phyloP scores from a whole-genome alignment of 352 stramenopile genomes.

The Phytophthora syringae region DNA sequence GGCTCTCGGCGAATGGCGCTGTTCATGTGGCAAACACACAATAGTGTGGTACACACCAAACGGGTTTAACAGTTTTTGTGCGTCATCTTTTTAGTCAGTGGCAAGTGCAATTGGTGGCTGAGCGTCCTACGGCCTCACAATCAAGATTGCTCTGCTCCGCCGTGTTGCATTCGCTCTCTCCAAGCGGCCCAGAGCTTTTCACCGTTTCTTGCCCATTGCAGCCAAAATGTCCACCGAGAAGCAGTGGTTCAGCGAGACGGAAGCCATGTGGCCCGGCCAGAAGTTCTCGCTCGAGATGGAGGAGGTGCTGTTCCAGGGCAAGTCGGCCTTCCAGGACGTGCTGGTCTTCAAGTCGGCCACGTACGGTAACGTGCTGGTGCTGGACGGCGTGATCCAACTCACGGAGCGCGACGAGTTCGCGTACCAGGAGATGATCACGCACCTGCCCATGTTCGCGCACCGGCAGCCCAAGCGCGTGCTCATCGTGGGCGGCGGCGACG shows the following conservation, averaged over 20 bases:
- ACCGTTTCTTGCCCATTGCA: too few relatives aligned
- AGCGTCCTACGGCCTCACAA: slow-evolving; percentile 7
- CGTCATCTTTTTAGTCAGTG: too few relatives aligned
- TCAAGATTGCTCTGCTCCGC: slow-evolving; percentile 32
- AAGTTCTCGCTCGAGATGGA: slow-evolving; percentile 95
- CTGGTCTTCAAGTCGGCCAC: slow-evolving; percentile 99
- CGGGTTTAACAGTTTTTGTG: slow-evolving; percentile 11
- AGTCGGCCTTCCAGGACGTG: slow-evolving; percentile 98
- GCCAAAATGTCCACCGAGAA: slow-evolving; percentile 57
- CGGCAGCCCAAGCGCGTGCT: slow-evolving; percentile 95
- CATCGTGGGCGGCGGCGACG: slow-evolving; percentile 98
- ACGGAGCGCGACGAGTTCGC: slow-evolving; percentile 98
- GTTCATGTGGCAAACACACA: slow-evolving; percentile 5
- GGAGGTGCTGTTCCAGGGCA: slow-evolving; percentile 94
- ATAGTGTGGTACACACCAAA: background rate
- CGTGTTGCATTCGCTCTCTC: slow-evolving; percentile 12
- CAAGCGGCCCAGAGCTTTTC: too few relatives aligned
- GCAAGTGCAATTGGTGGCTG: slow-evolving; percentile 29
- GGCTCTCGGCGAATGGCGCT: slow-evolving; percentile 4
- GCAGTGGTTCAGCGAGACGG: slow-evolving; percentile 96
- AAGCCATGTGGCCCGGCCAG: slow-evolving; percentile 95
- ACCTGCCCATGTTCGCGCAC: slow-evolving; percentile 98
- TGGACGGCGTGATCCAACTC: slow-evolving; percentile 99
- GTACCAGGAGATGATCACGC: slow-evolving; percentile 99
- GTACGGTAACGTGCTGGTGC: slow-evolving; percentile 98